These are phyloP conservation scores for Rostrohypoxylon terebratum DNA, from an alignment of 495 filamentous ascomycete species.

Conservation along the genomic window DNA sequence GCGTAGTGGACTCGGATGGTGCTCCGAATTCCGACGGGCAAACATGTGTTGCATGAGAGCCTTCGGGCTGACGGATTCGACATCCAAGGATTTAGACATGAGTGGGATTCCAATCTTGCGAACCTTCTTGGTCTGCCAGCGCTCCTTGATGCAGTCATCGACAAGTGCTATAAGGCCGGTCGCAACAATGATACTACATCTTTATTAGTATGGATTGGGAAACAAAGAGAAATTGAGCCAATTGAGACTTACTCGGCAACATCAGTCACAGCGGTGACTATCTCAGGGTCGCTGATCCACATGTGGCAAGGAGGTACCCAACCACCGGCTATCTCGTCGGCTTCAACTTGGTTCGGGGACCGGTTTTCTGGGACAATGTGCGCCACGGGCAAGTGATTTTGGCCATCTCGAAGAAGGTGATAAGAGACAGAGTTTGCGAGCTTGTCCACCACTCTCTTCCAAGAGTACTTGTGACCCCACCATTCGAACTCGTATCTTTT, in stretches of 20 bases:
- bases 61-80: constrained; percentile 76
- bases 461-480: constrained; percentile 87
- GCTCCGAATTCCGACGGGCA: constrained; percentile 65
- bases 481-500: constrained; percentile 93
- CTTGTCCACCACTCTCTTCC: constrained; percentile 79
- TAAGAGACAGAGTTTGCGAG: constrained; percentile 73
- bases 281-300: constrained; percentile 80
- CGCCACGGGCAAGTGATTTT: constrained; percentile 73
- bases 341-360: constrained; percentile 73
- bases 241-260: constrained; percentile 86
- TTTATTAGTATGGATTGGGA: constrained; percentile 32
- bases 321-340: constrained; percentile 82
- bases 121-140: constrained; percentile 75
- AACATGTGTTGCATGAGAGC: constrained; percentile 84
- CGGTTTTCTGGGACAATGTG: constrained; percentile 86
- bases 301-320: constrained; percentile 93
- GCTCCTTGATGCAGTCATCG: constrained; percentile 89
- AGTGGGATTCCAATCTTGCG: constrained; percentile 68
- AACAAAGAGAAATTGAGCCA: constrained; percentile 7
- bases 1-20: constrained; percentile 58
- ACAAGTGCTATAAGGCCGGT: constrained; percentile 90
- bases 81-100: constrained; percentile 68
- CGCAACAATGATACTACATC: constrained; percentile 81
- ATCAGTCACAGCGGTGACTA: constrained; percentile 77
- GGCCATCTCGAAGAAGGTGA: constrained; percentile 76